These are phyloP conservation scores for Plectosphaerella sp. DNA, from an alignment of 2,329 filamentous ascomycete genomes.

Conservation along the genomic window DNA sequence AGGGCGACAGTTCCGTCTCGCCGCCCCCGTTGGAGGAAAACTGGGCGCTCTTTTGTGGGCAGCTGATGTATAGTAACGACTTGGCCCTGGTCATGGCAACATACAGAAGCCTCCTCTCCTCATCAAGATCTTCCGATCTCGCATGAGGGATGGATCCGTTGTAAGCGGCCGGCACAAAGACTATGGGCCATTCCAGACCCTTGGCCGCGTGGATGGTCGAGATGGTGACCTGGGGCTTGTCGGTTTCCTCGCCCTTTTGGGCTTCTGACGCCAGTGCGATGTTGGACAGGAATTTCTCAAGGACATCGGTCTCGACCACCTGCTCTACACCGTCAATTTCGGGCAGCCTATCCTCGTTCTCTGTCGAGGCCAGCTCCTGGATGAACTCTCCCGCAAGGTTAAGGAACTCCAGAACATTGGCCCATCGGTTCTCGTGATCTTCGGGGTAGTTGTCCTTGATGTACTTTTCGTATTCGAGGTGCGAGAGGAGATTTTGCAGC, in stretches of 20 bases:
- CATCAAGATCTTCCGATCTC: slow-evolving; percentile 76
- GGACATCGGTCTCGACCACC: slow-evolving; percentile 53
- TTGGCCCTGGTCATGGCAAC: slow-evolving; percentile 96
- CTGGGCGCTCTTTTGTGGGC: slow-evolving; percentile 57
- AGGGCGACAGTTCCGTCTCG: slow-evolving; percentile 55
- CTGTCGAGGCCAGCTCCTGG: slow-evolving; percentile 27
- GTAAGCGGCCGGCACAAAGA: slow-evolving; percentile 88
- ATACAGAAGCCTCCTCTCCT: slow-evolving; percentile 85
- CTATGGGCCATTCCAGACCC: slow-evolving; percentile 91
- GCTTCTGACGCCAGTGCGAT: slow-evolving; percentile 80
- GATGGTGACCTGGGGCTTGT: slow-evolving; percentile 70
- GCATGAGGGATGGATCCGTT: slow-evolving; percentile 88
- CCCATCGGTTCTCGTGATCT: slow-evolving; percentile 75
- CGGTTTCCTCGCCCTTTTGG: slow-evolving; percentile 56
- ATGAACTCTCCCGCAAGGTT: slow-evolving; percentile 71
- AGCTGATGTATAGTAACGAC: slow-evolving; percentile 79
- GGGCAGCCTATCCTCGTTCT: slow-evolving; percentile 54
- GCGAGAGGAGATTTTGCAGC: slow-evolving; percentile 52
- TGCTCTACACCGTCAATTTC: slow-evolving; percentile 70
- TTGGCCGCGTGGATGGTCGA: slow-evolving; percentile 97
- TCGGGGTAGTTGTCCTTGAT: slow-evolving; percentile 67
- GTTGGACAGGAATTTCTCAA: slow-evolving; percentile 84
- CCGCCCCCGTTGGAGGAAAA: slow-evolving; percentile 51
- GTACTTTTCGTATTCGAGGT: slow-evolving; percentile 70
- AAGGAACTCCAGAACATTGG: slow-evolving; percentile 86